Percentiles rank a stretch among this genome's conserved stretches.
Evolutionary conservation across 805 yeast species (phyloP).

Genomic region (Starmerella apis): DNA sequence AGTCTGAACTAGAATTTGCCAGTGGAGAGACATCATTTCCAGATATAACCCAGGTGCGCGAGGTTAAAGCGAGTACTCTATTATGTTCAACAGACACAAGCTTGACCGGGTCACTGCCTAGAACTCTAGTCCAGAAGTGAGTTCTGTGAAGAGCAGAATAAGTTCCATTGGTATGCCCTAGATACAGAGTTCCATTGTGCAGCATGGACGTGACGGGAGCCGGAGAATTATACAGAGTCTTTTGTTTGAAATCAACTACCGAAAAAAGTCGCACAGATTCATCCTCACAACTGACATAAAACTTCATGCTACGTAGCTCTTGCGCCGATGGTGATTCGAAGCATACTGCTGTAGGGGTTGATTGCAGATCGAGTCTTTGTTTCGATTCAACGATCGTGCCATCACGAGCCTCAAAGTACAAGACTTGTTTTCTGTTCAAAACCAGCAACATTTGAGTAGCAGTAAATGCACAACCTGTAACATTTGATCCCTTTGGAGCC

Average conservation of each 20-base stretch:
- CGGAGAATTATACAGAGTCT: background rate
- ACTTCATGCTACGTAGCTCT: conserved; percentile 41
- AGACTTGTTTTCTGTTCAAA: conserved; percentile 60
- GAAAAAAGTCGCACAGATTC: conserved; percentile 48
- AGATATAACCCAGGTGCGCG: conserved; percentile 42
- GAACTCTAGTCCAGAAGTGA: conserved; percentile 48
- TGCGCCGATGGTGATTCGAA: conserved; percentile 38
- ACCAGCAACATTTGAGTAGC: conserved; percentile 59
- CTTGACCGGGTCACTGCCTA: conserved; percentile 58
- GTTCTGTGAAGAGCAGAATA: conserved; percentile 2
- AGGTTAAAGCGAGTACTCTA: conserved; percentile 41
- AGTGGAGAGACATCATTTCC: background rate
- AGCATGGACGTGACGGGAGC: background rate
- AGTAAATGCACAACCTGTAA: conserved; percentile 53
- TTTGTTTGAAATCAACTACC: conserved; percentile 6
- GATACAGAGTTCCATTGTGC: background rate
- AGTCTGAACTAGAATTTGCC: conserved; percentile 32
- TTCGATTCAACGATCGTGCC: conserved; percentile 64
- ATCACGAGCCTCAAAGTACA: conserved; percentile 70
- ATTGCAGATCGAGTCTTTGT: conserved; percentile 43
- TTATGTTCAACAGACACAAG: conserved; percentile 35
- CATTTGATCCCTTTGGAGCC: conserved; percentile 66
- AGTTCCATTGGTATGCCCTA: conserved; percentile 17
- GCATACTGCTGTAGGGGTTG: conserved; percentile 34
- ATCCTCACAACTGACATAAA: conserved; percentile 66